Evolutionary conservation across 495 filamentous ascomycete genomes (phyloP).

Genomic region (Thermothielavioides terrestris): DNA sequence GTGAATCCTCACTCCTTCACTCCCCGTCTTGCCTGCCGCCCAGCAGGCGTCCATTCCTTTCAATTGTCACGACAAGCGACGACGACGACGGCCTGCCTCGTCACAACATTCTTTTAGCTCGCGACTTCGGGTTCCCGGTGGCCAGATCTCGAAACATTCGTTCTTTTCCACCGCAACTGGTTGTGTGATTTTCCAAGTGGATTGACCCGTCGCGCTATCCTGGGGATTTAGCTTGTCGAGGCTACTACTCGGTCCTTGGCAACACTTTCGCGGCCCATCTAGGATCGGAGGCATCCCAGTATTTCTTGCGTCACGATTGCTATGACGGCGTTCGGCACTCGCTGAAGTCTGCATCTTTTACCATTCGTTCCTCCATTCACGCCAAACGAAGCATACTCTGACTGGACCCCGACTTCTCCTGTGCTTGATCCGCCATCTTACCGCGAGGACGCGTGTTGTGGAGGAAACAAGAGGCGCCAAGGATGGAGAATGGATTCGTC

Average conservation of each 20-base stretch:
- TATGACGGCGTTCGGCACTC: conserved; percentile 22
- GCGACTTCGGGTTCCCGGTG: conserved; percentile 6
- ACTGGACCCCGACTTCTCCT: not conserved
- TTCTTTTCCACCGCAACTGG: conserved; percentile 7
- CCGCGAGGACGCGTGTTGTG: not conserved
- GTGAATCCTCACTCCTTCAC: conserved; percentile 30
- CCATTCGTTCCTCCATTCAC: not conserved
- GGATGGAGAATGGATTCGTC: conserved; percentile 22
- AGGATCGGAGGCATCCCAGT: not conserved
- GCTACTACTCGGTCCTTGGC: not conserved
- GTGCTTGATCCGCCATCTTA: not conserved
- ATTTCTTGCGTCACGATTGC: conserved; percentile 17
- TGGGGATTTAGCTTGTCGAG: not conserved
- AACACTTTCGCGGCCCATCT: not conserved
- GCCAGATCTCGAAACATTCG: conserved; percentile 4
- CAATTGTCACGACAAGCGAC: conserved; percentile 8
- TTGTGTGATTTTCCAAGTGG: not conserved
- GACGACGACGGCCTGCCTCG: conserved; percentile 9
- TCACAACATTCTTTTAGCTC: conserved; percentile 23
- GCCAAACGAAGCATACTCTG: not conserved
- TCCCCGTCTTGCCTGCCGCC: conserved; percentile 32
- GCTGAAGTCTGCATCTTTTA: conserved; percentile 13
- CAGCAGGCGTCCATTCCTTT: conserved; percentile 41
- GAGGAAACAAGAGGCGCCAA: conserved; percentile 7
- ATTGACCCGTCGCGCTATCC: not conserved